Evolutionary conservation across 2,329 filamentous ascomycete genomes (phyloP).

Genomic region (Gremmenia infestans): DNA sequence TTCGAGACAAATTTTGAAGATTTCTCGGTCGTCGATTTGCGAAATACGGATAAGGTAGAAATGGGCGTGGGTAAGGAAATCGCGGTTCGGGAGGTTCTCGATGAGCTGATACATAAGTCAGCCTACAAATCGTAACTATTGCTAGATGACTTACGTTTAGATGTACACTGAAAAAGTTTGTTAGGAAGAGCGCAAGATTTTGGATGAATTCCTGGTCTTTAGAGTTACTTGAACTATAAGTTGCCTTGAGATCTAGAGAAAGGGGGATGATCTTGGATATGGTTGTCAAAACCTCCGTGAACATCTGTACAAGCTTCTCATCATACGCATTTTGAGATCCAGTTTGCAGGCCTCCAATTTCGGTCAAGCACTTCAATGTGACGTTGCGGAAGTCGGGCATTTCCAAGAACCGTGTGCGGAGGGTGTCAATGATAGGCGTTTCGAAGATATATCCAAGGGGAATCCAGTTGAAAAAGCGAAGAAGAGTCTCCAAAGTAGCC

Average conservation of each 20-base stretch:
- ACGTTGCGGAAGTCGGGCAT: constrained; percentile 94
- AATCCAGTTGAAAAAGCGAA: constrained; percentile 99
- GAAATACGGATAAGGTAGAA: constrained; percentile 98
- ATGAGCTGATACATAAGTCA: constrained; percentile 58
- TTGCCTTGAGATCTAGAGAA: constrained; percentile 81
- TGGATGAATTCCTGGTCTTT: constrained; percentile 97
- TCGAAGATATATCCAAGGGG: constrained; percentile 98
- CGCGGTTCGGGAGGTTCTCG: constrained; percentile 90
- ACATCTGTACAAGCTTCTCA: constrained; percentile 96
- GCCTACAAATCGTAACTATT: constrained; percentile 3
- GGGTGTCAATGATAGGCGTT: constrained; percentile 89
- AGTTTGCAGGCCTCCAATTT: constrained; percentile 91
- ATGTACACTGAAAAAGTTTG: constrained; percentile 95
- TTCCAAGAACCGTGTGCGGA: constrained; percentile 87
- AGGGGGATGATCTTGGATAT: constrained; percentile 93
- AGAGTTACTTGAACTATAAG: constrained; percentile 86
- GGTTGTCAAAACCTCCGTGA: constrained; percentile 89
- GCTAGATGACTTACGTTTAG: constrained; percentile 56
- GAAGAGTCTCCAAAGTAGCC: constrained; percentile 90
- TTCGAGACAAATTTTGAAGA: constrained; percentile 98
- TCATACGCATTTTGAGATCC: constrained; percentile 74
- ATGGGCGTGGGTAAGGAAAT: constrained; percentile 92
- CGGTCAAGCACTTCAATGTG: constrained; percentile 92
- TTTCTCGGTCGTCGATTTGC: constrained; percentile 96
- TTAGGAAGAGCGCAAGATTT: constrained; percentile 91